These are phyloP conservation scores for Phytophthora chlamydospora DNA, from an alignment of 352 stramenopile genomes.

Conservation along the genomic window DNA sequence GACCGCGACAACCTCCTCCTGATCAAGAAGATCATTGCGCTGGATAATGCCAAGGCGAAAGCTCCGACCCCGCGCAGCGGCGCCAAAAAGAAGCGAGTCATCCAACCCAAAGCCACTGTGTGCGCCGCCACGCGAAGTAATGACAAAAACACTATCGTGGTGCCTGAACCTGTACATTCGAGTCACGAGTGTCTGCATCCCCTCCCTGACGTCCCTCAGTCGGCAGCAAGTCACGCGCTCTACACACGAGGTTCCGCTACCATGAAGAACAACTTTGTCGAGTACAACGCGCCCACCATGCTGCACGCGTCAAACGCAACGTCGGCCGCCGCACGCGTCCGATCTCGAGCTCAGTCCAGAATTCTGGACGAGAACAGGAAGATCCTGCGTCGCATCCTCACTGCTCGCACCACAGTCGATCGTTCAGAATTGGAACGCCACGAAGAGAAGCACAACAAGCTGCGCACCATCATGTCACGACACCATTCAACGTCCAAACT, in stretches of 20 bases:
- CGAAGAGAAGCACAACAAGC: conserved; percentile 47
- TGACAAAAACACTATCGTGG: conserved; percentile 31
- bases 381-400: conserved; percentile 54
- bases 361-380: conserved; percentile 62
- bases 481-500: conserved; percentile 32
- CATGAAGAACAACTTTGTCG: conserved; percentile 58
- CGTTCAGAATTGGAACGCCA: conserved; percentile 40
- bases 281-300: conserved; percentile 48
- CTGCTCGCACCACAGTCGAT: conserved; percentile 50
- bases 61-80: conserved; percentile 2
- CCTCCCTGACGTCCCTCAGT: conserved; percentile 35
- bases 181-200: conserved; percentile 28
- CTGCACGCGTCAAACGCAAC: conserved; percentile 34
- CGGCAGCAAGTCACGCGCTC: conserved; percentile 46
- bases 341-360: conserved; percentile 41
- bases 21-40: conserved; percentile 63
- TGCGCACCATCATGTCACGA: conserved; percentile 52
- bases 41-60: conserved; percentile 40
- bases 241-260: conserved; percentile 52
- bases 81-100: conserved; percentile 19
- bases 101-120: neutral
- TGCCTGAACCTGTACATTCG: conserved; percentile 24
- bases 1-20: conserved; percentile 62
- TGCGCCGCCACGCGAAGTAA: neutral
- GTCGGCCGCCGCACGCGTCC: conserved; percentile 27